Conservation (phyloP, 169 alveolate genomes). For the Neospora caninum region DNA sequence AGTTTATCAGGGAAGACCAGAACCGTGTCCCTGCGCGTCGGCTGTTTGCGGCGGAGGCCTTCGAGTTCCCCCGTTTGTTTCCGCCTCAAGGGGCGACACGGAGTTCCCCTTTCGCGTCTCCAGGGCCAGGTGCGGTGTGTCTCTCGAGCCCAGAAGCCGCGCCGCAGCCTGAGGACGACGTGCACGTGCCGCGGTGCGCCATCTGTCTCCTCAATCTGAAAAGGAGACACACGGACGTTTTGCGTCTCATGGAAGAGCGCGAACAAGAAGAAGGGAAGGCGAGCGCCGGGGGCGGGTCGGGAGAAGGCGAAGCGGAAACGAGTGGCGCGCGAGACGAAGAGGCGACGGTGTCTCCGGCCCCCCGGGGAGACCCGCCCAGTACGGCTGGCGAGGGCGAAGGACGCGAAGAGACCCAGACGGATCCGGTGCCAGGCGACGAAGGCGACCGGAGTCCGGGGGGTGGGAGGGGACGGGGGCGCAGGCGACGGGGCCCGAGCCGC, state of each 20-base stretch:
- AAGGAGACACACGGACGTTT: background rate
- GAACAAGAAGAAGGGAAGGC: background rate
- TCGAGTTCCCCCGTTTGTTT: background rate
- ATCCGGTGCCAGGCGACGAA: background rate
- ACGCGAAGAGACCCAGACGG: background rate
- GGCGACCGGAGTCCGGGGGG: background rate
- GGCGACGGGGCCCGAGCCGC: background rate
- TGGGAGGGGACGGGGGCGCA: background rate
- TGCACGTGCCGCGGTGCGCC: conserved; percentile 16
- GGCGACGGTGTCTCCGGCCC: background rate
- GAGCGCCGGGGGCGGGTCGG: background rate
- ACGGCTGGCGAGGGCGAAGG: background rate
- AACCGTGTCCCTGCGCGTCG: background rate
- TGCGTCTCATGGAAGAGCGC: conserved; percentile 8
- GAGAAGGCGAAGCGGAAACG: background rate
- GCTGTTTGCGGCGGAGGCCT: background rate
- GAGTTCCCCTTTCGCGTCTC: background rate
- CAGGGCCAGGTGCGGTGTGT: background rate
- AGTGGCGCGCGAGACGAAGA: background rate
- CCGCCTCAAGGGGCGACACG: background rate
- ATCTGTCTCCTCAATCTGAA: conserved; percentile 21
- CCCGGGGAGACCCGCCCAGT: background rate
- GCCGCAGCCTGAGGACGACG: background rate
- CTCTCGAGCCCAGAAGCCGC: background rate
- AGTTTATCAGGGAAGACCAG: background rate